Evolutionary conservation across 345 rosid species (phyloP), one percentile per base, ranked within the genome.

Genomic region (Erucastrum elatum): DNA sequence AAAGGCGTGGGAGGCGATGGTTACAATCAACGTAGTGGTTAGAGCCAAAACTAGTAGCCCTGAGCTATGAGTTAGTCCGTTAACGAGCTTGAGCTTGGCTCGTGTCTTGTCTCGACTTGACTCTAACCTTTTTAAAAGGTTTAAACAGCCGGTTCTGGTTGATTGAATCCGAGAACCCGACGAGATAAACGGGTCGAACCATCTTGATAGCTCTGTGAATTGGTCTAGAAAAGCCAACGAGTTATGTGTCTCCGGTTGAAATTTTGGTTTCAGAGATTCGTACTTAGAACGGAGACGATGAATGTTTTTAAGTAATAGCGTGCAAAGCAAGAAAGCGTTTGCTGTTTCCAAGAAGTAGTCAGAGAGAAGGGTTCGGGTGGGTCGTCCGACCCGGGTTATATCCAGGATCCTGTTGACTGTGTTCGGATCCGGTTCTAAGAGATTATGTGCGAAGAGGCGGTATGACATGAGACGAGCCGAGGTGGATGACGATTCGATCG

Each of bases 381-480:
- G 21, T 49, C 77, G 77, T 16, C 78, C 76, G 66, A 60, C 66
- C 11, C 53, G 82, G 80, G 81, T 6, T 64, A 67, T 5, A 11
- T 67, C 39, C 11, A 94, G 85, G 81, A 85, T 81, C 55, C 78
- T 82, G 7, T 61, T 63, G 3, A 86, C 78, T 0, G 85, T 77
- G 37, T 84, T 64, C 64, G 87, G 89, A 39, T 86, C 89, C 16
- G 96, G 97, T 49, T 94, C 98, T 68, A 90, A 25, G 26, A 94
- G 93, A 33, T 88, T 81, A 53, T 91, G 89, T 0, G 88, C 87
- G 16, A 90, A 89, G 71, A 94, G 89, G 3, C 97, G 87, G 61
- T 91, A 94, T 2, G 95, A 91, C 4, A 91, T 74, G 55, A 94
- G 96, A 4, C 94, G 93, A 66, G 84, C 90, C 9, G 94, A 87